Percentiles rank a stretch among this genome's conserved stretches.
These are phyloP conservation scores for Aspergillus texensis DNA, from an alignment of 2,329 filamentous ascomycete genomes.

Conservation along the genomic window DNA sequence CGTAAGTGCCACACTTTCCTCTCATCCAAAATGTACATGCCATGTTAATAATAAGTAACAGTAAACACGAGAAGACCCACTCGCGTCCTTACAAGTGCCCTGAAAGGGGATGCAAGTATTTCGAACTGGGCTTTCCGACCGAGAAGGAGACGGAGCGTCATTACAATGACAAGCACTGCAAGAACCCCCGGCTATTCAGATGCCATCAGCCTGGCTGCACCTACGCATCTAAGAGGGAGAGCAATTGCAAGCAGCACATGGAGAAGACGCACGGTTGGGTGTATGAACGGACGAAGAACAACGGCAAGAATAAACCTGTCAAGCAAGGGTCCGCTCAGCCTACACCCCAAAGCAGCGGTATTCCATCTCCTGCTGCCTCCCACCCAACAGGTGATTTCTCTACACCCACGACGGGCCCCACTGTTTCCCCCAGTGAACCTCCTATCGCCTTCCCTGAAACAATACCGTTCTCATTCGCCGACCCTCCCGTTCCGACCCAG, in stretches of 20 bases:
- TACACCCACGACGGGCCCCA: slow-evolving; percentile 47
- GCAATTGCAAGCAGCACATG: slow-evolving; percentile 98
- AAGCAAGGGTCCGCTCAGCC: slow-evolving; percentile 45
- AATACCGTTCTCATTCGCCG: slow-evolving; percentile 31
- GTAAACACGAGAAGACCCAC: slow-evolving; percentile 96
- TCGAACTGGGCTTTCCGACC: slow-evolving; percentile 88
- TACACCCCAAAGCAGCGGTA: slow-evolving; percentile 62
- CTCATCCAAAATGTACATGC: background rate
- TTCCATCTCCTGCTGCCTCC: slow-evolving; percentile 65
- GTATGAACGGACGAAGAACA: slow-evolving; percentile 92
- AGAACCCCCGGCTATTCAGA: slow-evolving; percentile 76
- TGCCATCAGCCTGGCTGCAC: slow-evolving; percentile 83
- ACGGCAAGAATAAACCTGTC: slow-evolving; percentile 52
- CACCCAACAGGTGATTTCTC: slow-evolving; percentile 54
- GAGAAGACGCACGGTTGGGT: slow-evolving; percentile 91
- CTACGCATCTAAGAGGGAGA: slow-evolving; percentile 93
- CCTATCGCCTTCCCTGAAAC: slow-evolving; percentile 18
- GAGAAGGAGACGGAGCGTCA: slow-evolving; percentile 98
- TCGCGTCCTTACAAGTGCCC: slow-evolving; percentile 95
- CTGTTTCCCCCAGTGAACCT: slow-evolving; percentile 29
- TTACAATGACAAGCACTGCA: slow-evolving; percentile 92
- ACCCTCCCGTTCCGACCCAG: slow-evolving; percentile 23
- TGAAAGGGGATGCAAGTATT: slow-evolving; percentile 81
- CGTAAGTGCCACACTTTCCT: slow-evolving; percentile 41
- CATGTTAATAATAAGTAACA: slow-evolving; percentile 20